These are phyloP conservation scores for Penicillium sp. DNA, from an alignment of 2,329 filamentous ascomycete species.

Conservation along the genomic window DNA sequence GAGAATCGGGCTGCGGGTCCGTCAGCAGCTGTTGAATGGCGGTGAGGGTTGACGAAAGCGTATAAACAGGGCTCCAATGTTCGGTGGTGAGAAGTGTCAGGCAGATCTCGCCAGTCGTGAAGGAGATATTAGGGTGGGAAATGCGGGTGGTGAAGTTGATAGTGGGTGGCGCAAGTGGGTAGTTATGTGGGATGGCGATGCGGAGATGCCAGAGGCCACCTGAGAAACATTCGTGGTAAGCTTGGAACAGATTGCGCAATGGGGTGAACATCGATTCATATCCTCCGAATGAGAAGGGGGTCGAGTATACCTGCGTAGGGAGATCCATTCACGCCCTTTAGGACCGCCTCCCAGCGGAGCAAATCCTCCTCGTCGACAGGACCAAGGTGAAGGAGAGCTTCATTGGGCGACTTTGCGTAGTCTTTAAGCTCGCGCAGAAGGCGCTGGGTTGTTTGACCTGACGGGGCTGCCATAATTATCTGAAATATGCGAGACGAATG, in stretches of 20 bases:
- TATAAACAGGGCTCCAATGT: slow-evolving; percentile 85
- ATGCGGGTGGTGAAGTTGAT: slow-evolving; percentile 81
- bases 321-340: slow-evolving; percentile 59
- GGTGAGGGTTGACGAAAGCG: slow-evolving; percentile 55
- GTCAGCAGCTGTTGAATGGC: slow-evolving; percentile 50
- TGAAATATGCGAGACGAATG: slow-evolving; percentile 10
- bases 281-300: neutral
- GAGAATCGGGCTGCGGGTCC: slow-evolving; percentile 47
- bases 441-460: slow-evolving; percentile 52
- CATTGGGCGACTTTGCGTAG: slow-evolving; percentile 57
- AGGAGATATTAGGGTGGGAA: slow-evolving; percentile 78
- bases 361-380: slow-evolving; percentile 59
- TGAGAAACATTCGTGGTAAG: slow-evolving; percentile 21
- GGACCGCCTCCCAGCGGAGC: slow-evolving; percentile 60
- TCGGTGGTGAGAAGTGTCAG: slow-evolving; percentile 73
- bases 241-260: neutral
- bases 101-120: slow-evolving; percentile 83
- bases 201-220: slow-evolving; percentile 79
- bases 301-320: slow-evolving; percentile 56
- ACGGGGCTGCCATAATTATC: slow-evolving; percentile 25
- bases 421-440: slow-evolving; percentile 62
- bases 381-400: slow-evolving; percentile 57
- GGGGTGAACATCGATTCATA: neutral
- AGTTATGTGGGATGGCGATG: slow-evolving; percentile 73
- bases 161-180: slow-evolving; percentile 74